Conservation (phyloP, 1,284 basidiomycete species). For the Puccinia polysora region DNA sequence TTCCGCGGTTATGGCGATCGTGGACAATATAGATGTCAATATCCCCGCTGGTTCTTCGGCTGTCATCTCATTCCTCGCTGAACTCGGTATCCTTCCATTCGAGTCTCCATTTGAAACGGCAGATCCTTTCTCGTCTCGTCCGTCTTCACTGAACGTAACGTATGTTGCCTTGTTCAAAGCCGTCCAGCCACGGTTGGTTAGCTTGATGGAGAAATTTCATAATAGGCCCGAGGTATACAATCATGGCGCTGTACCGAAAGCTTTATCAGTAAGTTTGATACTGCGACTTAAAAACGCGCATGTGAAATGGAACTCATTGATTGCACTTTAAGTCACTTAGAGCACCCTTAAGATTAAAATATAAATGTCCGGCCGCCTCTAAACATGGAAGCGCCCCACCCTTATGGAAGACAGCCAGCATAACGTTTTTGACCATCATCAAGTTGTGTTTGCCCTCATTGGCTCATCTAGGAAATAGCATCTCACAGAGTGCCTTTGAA, state of each 20-base stretch:
- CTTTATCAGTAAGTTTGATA: constrained; percentile 65
- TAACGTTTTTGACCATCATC: constrained; percentile 46
- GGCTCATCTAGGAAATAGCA: constrained; percentile 53
- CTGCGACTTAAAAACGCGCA: not conserved
- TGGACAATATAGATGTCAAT: constrained; percentile 65
- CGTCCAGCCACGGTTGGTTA: constrained; percentile 74
- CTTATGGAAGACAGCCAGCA: constrained; percentile 76
- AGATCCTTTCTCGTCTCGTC: constrained; percentile 47
- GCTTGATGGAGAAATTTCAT: constrained; percentile 63
- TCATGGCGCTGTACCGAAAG: constrained; percentile 73
- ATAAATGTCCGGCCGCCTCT: constrained; percentile 81
- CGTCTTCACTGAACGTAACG: constrained; percentile 64
- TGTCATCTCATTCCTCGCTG: constrained; percentile 74
- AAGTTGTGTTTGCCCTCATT: not conserved
- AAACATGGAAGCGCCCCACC: constrained; percentile 78
- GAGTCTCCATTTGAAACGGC: constrained; percentile 66
- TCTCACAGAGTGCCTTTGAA: constrained; percentile 63
- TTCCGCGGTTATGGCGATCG: constrained; percentile 65
- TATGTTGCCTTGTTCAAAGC: constrained; percentile 82
- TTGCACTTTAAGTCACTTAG: constrained; percentile 65
- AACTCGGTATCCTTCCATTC: constrained; percentile 79
- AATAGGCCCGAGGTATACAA: constrained; percentile 63
- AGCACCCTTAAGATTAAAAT: constrained; percentile 86
- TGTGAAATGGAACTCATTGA: not conserved
- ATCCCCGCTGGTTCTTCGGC: constrained; percentile 65